phyloP scores from a whole-genome alignment of 768 basidiomycete species.

The Lanmaoa pseudosensibilis region DNA sequence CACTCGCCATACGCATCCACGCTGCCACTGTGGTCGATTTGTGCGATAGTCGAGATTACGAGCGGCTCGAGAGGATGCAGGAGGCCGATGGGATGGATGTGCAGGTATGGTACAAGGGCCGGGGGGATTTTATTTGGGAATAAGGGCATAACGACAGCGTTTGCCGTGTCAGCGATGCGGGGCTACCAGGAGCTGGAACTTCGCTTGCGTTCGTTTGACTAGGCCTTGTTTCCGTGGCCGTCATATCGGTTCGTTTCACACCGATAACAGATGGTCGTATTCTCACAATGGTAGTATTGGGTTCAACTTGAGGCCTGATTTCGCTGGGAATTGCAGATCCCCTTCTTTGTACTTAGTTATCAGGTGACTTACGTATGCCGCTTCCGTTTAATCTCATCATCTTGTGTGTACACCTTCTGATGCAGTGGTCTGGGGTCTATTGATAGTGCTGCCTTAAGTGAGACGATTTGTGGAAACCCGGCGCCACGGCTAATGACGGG shows the following conservation, averaged over 20 bases:
- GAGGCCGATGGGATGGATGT: conserved; percentile 21
- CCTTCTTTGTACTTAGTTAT: too few relatives aligned
- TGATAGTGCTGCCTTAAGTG: too few relatives aligned
- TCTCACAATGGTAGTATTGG: too few relatives aligned
- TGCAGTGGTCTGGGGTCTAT: too few relatives aligned
- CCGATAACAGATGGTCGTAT: too few relatives aligned
- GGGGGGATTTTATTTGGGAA: conserved; percentile 14
- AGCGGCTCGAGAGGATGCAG: conserved; percentile 18
- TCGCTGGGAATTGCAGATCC: too few relatives aligned
- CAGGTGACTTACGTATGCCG: too few relatives aligned
- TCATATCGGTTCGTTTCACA: neutral
- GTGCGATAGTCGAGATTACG: conserved; percentile 16
- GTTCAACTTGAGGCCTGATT: too few relatives aligned
- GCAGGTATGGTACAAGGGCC: conserved; percentile 5
- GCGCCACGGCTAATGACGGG: too few relatives aligned
- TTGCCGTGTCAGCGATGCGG: conserved; percentile 19
- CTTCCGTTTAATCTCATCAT: too few relatives aligned
- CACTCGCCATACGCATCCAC: conserved; percentile 19
- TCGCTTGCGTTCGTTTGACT: conserved; percentile 15
- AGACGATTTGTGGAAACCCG: too few relatives aligned
- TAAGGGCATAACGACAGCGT: conserved; percentile 22
- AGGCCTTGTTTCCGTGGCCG: neutral
- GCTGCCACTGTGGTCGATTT: conserved; percentile 12
- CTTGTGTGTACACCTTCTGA: too few relatives aligned
- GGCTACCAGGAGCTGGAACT: conserved; percentile 11